Evolutionary conservation across 2,329 filamentous ascomycete species (phyloP), one percentile per base, ranked within the genome.

Genomic region (Macrophomina tecta): DNA sequence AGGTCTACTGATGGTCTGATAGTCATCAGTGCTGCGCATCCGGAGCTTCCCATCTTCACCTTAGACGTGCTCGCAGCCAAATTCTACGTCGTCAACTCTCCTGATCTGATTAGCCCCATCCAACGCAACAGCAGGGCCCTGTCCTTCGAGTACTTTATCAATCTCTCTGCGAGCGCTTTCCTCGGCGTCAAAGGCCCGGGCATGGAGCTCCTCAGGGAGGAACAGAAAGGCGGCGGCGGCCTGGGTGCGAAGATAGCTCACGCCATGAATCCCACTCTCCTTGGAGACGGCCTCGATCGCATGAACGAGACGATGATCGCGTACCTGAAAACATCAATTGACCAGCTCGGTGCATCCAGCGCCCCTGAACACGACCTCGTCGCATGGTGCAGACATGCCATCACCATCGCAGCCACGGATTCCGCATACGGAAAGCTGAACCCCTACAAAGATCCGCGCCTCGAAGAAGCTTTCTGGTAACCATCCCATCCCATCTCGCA

Each of bases 351-450:
- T 23, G 65, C 9, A 67, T 46, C 42, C 1, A 69, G 6, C 9
- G 73, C 16, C 66, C 71, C 38, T 2, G n/a, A 4, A 36, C 67
- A 48, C 34, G 69, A 72, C 3, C 34, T 64, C 18, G 18, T 36
- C 18, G 7, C 32, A 0, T 73, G 73, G 65, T 67, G 79, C 12
- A 71, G 72, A 18, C 74, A 77, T 64, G 70, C 74, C 23, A 73
- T 81, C 28, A 78, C 76, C 0, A 68, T 74, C 4, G 78, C 80
- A 2, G 75, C 78, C 52, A 82, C 80, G 0, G 71, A 77, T 52
- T 75, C 79, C 14, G 73, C 81, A 0, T 83, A 82, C 68, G 81
- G 81, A 2, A 78, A 77, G 0, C 70, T 78, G 65, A 82, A 82
- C 66, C 81, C 80, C 0, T 82, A 74, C 46, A 70, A 77, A 64